Base-by-base conservation (phyloP, 2,329 filamentous ascomycete species). In the Tolypocladium capitatum region DNA sequence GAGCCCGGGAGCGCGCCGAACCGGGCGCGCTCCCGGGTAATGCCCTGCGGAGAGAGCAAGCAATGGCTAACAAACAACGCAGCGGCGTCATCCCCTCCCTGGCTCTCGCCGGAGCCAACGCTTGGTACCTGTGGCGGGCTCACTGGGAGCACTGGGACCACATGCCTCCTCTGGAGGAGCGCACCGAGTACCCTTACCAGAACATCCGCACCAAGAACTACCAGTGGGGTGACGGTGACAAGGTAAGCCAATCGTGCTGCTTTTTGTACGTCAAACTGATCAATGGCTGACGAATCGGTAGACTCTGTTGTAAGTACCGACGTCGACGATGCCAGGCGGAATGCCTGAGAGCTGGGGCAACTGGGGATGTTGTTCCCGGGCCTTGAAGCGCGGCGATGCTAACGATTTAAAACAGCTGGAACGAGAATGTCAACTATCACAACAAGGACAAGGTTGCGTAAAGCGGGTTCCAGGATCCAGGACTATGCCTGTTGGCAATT, bases 191-290 rank as follows among this genome's bases (percentile, higher is more conserved):
- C 72, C 74, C 89, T 51, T 98, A 94, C 81, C 87, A 94, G 80
- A 98, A 98, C 78, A 86, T 98, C 69, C 86, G 92, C 67, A 79
- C 80, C 68, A 96, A 92, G 83, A 96, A 95, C 80, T 98, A 72
- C 77, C 82, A 80, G 63, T 98, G 86, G 86, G 90, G 91, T 57
- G 76, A 97, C 64, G 92, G 92, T 64, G 92, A 98, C 74, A 92
- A 97, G 86, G 86, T 88, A 48, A 64, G 67, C 53, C 50, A 28
- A 30, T 16, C 0, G 11, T 6, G n/a, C 18, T 6, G 20, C 27
- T 11, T 8, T 14, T n/a, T 24, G n/a, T 49, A 24, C 24, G 24
- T 49, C 5, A 28, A 9, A 38, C 11, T 20, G 33, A 20, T 24
- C 13, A 14, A n/a, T 48, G 50, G 47, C 62, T 66, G 55, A 66